A percentile compares a stretch with the other conserved stretches of the same genome.
phyloP scores from a whole-genome alignment of 1,284 basidiomycete species.

The Cryptococcus jaspeensis region DNA sequence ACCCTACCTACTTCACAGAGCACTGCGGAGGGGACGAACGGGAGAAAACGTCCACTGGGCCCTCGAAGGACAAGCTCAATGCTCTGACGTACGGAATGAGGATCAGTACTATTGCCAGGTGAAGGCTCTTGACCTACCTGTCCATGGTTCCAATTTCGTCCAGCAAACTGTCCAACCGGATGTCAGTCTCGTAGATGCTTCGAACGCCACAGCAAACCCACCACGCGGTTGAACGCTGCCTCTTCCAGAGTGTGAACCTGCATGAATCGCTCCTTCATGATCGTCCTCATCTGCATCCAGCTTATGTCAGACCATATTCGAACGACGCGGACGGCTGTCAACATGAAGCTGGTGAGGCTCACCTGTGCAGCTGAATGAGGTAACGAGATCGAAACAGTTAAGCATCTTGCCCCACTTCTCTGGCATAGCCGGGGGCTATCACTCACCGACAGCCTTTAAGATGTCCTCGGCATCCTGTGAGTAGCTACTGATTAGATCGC shows the following conservation, averaged over 20 bases:
- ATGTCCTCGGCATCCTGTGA: constrained; percentile 42
- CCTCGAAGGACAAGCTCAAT: constrained; percentile 52
- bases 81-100: constrained; percentile 16
- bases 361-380: constrained; percentile 24
- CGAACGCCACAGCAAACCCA: constrained; percentile 17
- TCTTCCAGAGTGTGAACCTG: constrained; percentile 48
- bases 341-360: not conserved
- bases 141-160: constrained; percentile 52
- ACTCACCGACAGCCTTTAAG: constrained; percentile 47
- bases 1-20: too few relatives aligned
- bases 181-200: not conserved
- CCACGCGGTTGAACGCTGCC: constrained; percentile 45
- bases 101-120: not conserved
- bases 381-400: not conserved
- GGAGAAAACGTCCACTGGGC: constrained; percentile 44
- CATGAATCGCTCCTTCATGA: constrained; percentile 48
- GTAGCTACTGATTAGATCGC: not conserved
- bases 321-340: not conserved
- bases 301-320: not conserved
- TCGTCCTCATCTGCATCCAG: constrained; percentile 40
- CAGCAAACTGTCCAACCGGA: constrained; percentile 38
- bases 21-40: constrained; percentile 21
- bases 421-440: not conserved
- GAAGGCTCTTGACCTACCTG: constrained; percentile 29
- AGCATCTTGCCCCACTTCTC: too few relatives aligned